A percentile compares a stretch with the other conserved stretches of the same genome.
Evolutionary conservation across 78 protist genomes (phyloP).

Genomic region (Chrysochromulina parva): DNA sequence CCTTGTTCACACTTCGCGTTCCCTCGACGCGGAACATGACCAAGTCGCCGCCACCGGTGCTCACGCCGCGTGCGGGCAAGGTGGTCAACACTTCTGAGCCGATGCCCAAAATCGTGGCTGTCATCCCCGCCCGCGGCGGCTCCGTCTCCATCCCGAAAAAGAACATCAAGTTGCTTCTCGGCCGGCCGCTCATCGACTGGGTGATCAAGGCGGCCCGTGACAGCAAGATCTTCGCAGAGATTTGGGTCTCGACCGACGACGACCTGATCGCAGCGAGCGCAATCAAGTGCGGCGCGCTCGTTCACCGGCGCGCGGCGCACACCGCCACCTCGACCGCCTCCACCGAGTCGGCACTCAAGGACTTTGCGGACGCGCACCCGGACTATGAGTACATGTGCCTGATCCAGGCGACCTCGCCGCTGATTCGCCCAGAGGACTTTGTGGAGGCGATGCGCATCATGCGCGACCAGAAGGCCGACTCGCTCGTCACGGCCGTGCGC

Average conservation of each 20-base stretch:
- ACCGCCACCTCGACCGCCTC: background rate
- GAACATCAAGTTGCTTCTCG: background rate
- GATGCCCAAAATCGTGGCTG: background rate
- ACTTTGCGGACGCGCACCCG: background rate
- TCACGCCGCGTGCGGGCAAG: too few relatives aligned
- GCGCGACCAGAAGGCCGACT: background rate
- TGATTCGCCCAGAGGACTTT: background rate
- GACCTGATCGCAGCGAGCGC: background rate
- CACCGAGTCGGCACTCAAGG: slow-evolving; percentile 5
- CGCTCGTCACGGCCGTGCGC: slow-evolving; percentile 19
- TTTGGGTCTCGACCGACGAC: background rate
- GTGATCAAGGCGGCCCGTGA: background rate
- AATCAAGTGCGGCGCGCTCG: background rate
- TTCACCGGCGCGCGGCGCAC: background rate
- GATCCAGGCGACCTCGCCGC: slow-evolving; percentile 15
- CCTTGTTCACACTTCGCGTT: too few relatives aligned
- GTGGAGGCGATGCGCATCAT: background rate
- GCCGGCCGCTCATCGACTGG: slow-evolving; percentile 20
- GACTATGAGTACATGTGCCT: slow-evolving; percentile 11
- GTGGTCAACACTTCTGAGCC: too few relatives aligned
- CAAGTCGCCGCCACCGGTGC: too few relatives aligned
- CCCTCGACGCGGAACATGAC: too few relatives aligned
- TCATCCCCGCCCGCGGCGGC: slow-evolving; percentile 25
- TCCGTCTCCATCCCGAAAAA: background rate
- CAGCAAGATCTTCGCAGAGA: background rate